These are phyloP conservation scores for Petrea volubilis DNA, from an alignment of 257 asterid species.

Conservation along the genomic window DNA sequence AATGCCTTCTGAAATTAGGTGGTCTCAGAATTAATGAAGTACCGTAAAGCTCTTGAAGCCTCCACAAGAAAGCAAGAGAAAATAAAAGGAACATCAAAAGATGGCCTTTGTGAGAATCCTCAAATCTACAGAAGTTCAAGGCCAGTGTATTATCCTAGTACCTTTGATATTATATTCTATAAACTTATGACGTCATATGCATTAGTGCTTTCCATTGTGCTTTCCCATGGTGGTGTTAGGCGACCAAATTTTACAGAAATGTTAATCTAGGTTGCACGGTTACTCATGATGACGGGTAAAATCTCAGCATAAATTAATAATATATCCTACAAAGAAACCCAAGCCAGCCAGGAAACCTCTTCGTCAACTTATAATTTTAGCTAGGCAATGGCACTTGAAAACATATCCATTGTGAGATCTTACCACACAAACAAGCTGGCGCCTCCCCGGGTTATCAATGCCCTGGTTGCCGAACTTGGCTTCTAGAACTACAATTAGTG, in stretches of 20 bases:
- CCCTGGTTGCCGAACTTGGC: slow-evolving; percentile 88
- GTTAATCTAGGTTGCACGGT: background rate
- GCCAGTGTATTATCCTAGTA: background rate
- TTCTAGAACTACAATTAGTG: slow-evolving; percentile 87
- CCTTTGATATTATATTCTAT: background rate
- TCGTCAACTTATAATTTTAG: background rate
- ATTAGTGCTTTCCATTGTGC: background rate
- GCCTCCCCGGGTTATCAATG: slow-evolving; percentile 78
- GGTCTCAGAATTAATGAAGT: background rate
- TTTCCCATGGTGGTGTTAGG: background rate
- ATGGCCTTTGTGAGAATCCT: background rate
- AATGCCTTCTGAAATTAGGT: background rate
- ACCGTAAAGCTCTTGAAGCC: background rate
- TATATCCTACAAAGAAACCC: background rate
- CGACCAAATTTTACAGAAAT: background rate
- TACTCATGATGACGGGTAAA: background rate
- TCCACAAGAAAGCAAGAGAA: background rate
- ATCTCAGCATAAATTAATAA: background rate
- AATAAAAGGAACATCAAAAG: background rate
- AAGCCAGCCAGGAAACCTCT: background rate
- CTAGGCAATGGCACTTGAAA: background rate
- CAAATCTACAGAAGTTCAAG: background rate
- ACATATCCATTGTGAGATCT: slow-evolving; percentile 35
- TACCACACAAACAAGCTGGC: slow-evolving; percentile 98
- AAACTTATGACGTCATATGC: background rate